Percentiles rank a stretch among this genome's conserved stretches.
Conservation (phyloP, 2,329 filamentous ascomycete species). For the Fusarium poae region DNA sequence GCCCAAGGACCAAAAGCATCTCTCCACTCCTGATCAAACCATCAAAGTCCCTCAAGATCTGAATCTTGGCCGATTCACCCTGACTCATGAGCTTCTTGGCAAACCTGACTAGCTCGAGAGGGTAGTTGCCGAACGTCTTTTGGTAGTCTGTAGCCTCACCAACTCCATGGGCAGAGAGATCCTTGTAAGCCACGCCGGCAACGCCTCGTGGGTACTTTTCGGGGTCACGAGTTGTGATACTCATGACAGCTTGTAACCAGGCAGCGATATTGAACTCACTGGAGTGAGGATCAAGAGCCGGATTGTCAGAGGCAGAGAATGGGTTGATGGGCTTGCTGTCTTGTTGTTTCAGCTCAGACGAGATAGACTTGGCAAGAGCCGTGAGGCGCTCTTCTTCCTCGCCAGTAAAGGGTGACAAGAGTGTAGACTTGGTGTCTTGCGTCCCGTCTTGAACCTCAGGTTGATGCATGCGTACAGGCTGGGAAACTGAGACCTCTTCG, state of each 20-base stretch:
- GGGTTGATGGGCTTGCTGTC: neutral
- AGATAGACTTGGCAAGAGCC: neutral
- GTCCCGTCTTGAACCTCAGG: fast-evolving
- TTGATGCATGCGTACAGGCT: too few species aligned
- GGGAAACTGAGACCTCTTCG: fast-evolving
- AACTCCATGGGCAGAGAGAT: neutral
- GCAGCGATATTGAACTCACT: neutral
- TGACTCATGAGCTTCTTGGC: neutral
- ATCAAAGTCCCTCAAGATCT: slow-evolving; percentile 73
- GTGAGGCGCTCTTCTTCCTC: neutral
- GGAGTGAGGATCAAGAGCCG: neutral
- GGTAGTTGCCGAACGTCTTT: slow-evolving; percentile 4
- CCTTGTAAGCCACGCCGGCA: neutral
- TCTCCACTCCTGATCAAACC: slow-evolving; percentile 75
- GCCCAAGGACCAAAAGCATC: slow-evolving; percentile 79
- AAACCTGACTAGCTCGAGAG: neutral
- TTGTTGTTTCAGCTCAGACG: neutral
- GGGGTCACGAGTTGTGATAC: neutral
- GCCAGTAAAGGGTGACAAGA: neutral
- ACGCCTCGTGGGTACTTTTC: neutral
- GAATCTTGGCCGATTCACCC: neutral
- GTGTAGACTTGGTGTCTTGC: neutral
- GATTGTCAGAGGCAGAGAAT: fast-evolving
- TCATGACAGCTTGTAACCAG: slow-evolving; percentile 1
- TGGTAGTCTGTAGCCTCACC: neutral